These are phyloP conservation scores for Penicillium herquei DNA, from an alignment of 495 filamentous ascomycete genomes.

Conservation along the genomic window DNA sequence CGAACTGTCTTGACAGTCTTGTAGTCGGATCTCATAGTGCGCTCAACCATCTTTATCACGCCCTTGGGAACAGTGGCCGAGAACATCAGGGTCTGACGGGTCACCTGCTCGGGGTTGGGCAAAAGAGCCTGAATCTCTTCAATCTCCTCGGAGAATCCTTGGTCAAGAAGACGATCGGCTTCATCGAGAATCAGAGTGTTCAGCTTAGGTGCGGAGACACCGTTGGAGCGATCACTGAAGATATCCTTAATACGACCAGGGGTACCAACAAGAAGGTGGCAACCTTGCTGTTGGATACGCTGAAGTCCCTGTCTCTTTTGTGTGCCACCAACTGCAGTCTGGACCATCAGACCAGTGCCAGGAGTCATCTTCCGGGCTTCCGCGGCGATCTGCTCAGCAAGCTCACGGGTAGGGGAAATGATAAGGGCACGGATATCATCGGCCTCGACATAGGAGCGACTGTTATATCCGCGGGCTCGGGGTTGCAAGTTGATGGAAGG, in stretches of 20 bases:
- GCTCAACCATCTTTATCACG: constrained; percentile 74
- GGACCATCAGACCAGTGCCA: constrained; percentile 70
- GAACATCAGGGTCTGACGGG: constrained; percentile 88
- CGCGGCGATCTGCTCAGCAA: constrained; percentile 88
- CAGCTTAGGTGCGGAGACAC: constrained; percentile 71
- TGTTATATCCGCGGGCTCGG: constrained; percentile 2
- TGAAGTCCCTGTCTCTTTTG: constrained; percentile 62
- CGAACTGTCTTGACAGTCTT: constrained; percentile 81
- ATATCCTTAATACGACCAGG: constrained; percentile 88
- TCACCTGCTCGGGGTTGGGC: constrained; percentile 56
- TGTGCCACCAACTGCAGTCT: constrained; percentile 87
- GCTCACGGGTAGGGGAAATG: constrained; percentile 90
- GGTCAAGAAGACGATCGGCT: constrained; percentile 87
- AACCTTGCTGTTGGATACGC: constrained; percentile 68
- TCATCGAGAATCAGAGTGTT: constrained; percentile 88
- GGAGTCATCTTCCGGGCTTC: constrained; percentile 72
- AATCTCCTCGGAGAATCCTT: constrained; percentile 83
- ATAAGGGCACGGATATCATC: constrained; percentile 84
- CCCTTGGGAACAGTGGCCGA: constrained; percentile 87
- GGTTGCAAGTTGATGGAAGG: constrained; percentile 44
- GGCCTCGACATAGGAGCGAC: constrained; percentile 16
- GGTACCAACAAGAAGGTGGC: constrained; percentile 87
- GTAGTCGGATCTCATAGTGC: constrained; percentile 69
- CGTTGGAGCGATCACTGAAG: constrained; percentile 62
- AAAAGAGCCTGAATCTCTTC: constrained; percentile 63